Evolutionary conservation across 208 protist genomes (phyloP).

Genomic region (Porcisia hertigi): DNA sequence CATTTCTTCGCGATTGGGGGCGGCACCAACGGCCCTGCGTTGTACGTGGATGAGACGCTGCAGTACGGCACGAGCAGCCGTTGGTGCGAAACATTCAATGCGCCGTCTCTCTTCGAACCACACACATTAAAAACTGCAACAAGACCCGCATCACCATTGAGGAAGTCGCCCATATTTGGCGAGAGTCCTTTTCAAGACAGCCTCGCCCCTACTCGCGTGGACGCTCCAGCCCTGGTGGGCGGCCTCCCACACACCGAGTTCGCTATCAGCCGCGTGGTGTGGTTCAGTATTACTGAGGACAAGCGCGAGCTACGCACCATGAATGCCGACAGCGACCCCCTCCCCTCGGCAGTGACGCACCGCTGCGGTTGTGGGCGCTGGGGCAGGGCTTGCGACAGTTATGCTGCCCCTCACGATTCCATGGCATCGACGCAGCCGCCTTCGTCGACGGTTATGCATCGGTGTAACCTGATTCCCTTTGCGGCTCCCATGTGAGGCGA

Average conservation of each 20-base stretch:
- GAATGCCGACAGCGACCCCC: background rate
- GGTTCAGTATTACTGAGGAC: slow-evolving; percentile 28
- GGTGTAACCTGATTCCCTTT: slow-evolving; percentile 18
- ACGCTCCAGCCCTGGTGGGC: background rate
- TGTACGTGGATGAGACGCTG: slow-evolving; percentile 55
- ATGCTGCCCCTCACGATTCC: background rate
- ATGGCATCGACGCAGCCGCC: background rate
- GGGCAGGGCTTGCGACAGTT: background rate
- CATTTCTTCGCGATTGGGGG: slow-evolving; percentile 58
- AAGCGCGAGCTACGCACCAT: slow-evolving; percentile 8
- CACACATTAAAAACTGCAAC: background rate
- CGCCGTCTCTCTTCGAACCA: slow-evolving; percentile 42
- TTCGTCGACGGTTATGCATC: slow-evolving; percentile 7
- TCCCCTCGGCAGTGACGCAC: background rate
- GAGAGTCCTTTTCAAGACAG: background rate
- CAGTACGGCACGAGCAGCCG: slow-evolving; percentile 57
- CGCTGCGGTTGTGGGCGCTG: background rate
- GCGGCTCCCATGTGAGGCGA: background rate
- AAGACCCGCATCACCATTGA: background rate
- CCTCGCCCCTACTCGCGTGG: background rate
- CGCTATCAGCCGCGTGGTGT: slow-evolving; percentile 24
- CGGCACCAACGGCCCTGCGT: slow-evolving; percentile 49
- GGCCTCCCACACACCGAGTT: slow-evolving; percentile 25
- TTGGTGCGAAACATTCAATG: slow-evolving; percentile 54
- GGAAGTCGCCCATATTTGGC: background rate